Base-by-base conservation (phyloP, 805 yeast species). In the Suhomyces pyralidae region DNA sequence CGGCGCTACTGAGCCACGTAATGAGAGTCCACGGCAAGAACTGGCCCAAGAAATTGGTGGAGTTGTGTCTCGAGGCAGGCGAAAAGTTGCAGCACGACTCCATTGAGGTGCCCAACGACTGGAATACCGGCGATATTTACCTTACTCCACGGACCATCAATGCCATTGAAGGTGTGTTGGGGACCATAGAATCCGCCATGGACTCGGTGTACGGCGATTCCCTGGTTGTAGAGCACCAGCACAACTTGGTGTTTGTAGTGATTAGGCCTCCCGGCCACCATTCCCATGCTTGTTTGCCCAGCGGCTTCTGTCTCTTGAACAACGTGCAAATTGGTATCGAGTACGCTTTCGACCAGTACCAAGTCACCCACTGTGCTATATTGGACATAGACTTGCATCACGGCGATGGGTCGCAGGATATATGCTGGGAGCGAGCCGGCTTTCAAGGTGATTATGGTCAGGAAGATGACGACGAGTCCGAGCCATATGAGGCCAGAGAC, bases 221-320 rank as follows among this genome's bases (percentile, higher is more conserved):
- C n/a, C 9, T 38, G 56, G 61, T 12, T 5, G 32, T 28, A 12
- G 32, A 28, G 32, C 32, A 54, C 5, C 61, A 61, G 61, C 72
- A 73, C 51, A 61, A 74, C 51, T 61, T 74, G 14, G 84, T 86
- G 1, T 88, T 88, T 68, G 85, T 85, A 0, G 83, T 84, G 1
- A 80, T 88, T 42, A 73, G 94, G 48, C 94, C 94, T 1, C 94
- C 96, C 0, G 96, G 96, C 3, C 96, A 89, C 64, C 96, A 89
- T 67, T 84, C 90, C 22, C 94, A 88, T 61, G 86, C 90, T 0
- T 83, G 86, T 52, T 79, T 82, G n/a, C 96, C 96, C 0, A 84
- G 91, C 22, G 96, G 96, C 2, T 89, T 89, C 63, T 89, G 96
- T 65, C 68, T 90, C 46, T 74, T 89, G 49, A 89, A 89, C 69